Evolutionary conservation across 2,329 filamentous ascomycete genomes (phyloP).

Genomic region (Ceratocystis alfenasii): DNA sequence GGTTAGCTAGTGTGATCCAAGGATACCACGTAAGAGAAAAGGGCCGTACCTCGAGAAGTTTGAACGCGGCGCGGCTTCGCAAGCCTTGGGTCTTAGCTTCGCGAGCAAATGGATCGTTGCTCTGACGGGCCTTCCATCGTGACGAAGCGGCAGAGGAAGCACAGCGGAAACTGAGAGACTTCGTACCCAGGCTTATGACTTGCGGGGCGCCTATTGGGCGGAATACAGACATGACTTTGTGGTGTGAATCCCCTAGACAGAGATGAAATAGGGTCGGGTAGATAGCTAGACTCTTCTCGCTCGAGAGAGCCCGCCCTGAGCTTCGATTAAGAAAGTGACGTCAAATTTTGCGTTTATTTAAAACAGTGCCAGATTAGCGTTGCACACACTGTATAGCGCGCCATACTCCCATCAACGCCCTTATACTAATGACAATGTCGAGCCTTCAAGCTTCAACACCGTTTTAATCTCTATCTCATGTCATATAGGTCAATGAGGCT

Average conservation of each 20-base stretch:
- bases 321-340: not conserved
- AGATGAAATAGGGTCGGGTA: not conserved
- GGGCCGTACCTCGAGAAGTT: conserved; percentile 63
- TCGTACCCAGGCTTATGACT: not conserved
- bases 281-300: too few relatives aligned
- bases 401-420: not conserved
- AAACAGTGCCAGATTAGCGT: not conserved
- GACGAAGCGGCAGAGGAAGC: conserved; percentile 25
- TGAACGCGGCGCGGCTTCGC: conserved; percentile 87
- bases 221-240: not conserved
- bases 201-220: not conserved
- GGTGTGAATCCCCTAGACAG: not conserved
- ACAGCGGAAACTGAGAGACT: not conserved
- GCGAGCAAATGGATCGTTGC: conserved; percentile 56
- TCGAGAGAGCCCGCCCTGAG: not conserved
- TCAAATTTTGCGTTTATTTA: not conserved
- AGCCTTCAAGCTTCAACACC: too few relatives aligned
- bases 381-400: not conserved
- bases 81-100: conserved; percentile 67
- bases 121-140: conserved; percentile 73
- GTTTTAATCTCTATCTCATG: not conserved
- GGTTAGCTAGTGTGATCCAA: not conserved
- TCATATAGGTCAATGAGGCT: not conserved
- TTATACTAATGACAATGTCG: too few relatives aligned
- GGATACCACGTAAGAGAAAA: not conserved